Evolutionary conservation across 805 yeast species (phyloP).

Genomic region (Starmerella roubikii): DNA sequence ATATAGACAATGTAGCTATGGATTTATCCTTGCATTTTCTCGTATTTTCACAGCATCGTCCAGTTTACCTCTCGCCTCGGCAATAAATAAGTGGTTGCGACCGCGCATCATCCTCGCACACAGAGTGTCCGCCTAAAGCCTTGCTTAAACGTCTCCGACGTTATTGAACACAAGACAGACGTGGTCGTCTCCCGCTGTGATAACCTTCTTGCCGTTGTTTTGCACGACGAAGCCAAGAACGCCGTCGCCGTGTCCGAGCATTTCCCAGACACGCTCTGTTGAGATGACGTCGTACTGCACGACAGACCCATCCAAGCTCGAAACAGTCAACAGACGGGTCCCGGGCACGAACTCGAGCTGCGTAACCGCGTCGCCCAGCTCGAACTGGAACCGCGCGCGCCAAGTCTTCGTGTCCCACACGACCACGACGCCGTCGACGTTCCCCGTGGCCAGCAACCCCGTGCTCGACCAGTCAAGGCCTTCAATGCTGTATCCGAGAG

Average conservation of each 20-base stretch:
- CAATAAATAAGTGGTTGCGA: too few relatives aligned
- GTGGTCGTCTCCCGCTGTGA: constrained; percentile 96
- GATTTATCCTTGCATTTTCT: too few relatives aligned
- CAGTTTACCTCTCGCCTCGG: too few relatives aligned
- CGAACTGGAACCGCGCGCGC: constrained; percentile 63
- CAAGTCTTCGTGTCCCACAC: constrained; percentile 75
- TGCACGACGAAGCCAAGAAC: constrained; percentile 69
- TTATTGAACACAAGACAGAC: constrained; percentile 56
- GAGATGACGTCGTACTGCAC: constrained; percentile 83
- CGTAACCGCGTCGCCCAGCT: constrained; percentile 72
- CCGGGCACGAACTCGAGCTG: constrained; percentile 50
- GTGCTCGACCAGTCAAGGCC: constrained; percentile 66
- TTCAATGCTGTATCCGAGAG: constrained; percentile 53
- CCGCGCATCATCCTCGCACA: too few relatives aligned
- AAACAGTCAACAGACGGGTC: constrained; percentile 39
- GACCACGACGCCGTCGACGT: constrained; percentile 76
- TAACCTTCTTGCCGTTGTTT: constrained; percentile 50
- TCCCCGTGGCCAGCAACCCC: constrained; percentile 68
- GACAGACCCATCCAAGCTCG: constrained; percentile 74
- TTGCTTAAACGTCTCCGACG: neutral
- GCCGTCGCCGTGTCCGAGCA: constrained; percentile 91
- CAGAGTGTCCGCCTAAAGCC: too few relatives aligned
- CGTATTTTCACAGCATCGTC: too few relatives aligned
- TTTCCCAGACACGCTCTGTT: constrained; percentile 61
- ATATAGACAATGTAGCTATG: too few relatives aligned